Conservation (phyloP, 163 green algal genomes). For the Prototheca wickerhamii region DNA sequence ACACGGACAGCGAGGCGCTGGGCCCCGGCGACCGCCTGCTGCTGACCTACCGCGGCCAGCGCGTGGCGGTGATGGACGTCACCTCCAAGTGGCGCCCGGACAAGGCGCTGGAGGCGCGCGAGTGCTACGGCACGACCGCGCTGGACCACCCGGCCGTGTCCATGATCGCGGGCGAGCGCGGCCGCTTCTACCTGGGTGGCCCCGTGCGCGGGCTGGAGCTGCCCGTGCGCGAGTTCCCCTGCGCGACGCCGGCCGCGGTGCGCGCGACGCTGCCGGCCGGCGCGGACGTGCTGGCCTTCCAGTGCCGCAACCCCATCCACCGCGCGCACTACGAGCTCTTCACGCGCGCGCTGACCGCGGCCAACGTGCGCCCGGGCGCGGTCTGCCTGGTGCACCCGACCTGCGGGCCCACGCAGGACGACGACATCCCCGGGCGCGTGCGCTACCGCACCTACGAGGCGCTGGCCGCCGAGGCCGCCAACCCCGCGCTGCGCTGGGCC, state of each 20-base stretch:
- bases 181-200: conserved; percentile 74
- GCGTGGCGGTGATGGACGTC: conserved; percentile 71
- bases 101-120: conserved; percentile 74
- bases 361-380: conserved; percentile 66
- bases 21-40: conserved; percentile 66
- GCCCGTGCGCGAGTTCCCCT: conserved; percentile 78
- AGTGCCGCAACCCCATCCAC: conserved; percentile 98
- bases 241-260: conserved; percentile 69
- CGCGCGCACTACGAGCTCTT: conserved; percentile 98
- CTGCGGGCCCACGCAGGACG: conserved; percentile 87
- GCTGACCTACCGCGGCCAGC: conserved; percentile 79
- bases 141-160: conserved; percentile 90
- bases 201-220: conserved; percentile 60
- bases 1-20: conserved; percentile 80
- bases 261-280: conserved; percentile 67
- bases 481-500: conserved; percentile 85
- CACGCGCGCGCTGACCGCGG: conserved; percentile 79
- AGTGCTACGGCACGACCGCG: conserved; percentile 87
- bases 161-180: conserved; percentile 94
- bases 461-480: conserved; percentile 83
- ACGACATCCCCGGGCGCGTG: conserved; percentile 84
- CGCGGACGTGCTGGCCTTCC: conserved; percentile 91
- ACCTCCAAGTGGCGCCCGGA: conserved; percentile 77
- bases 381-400: conserved; percentile 96
- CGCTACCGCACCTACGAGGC: conserved; percentile 81